These are phyloP conservation scores for Stachybotrys elegans DNA, from an alignment of 2,329 filamentous ascomycete species.

Conservation along the genomic window DNA sequence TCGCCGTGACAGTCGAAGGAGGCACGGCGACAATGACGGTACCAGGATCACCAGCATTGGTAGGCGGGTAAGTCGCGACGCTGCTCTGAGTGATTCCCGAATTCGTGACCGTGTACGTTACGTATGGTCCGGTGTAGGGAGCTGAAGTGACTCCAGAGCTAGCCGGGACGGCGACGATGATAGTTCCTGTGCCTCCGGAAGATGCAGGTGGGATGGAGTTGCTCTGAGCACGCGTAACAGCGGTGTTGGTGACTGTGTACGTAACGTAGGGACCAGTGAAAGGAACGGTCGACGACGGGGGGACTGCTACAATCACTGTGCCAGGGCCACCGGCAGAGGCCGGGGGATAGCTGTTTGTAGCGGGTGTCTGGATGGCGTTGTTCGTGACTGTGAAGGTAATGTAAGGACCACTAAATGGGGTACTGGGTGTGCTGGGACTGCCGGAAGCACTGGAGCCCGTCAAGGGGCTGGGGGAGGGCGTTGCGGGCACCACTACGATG, in stretches of 20 bases:
- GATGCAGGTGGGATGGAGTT: background rate
- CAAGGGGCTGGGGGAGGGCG: background rate
- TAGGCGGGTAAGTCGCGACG: background rate
- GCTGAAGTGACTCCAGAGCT: background rate
- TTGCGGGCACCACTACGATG: background rate
- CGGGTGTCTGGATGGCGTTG: background rate
- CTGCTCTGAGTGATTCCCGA: background rate
- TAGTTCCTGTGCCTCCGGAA: background rate
- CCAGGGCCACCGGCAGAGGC: background rate
- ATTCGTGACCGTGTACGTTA: background rate
- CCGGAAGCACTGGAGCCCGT: background rate
- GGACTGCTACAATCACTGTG: background rate
- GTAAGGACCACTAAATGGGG: background rate
- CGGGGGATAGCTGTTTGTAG: background rate
- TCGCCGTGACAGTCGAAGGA: background rate
- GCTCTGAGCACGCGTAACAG: background rate
- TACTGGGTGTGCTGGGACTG: background rate
- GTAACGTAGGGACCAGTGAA: background rate
- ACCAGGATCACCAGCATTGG: background rate
- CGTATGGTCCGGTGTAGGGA: background rate
- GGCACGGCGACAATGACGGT: constrained; percentile 3
- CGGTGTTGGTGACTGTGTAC: background rate
- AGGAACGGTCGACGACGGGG: background rate
- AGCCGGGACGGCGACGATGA: constrained; percentile 1
- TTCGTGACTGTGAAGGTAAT: background rate